These are phyloP conservation scores for Fusarium sp. DNA, from an alignment of 2,329 filamentous ascomycete genomes.

Conservation along the genomic window DNA sequence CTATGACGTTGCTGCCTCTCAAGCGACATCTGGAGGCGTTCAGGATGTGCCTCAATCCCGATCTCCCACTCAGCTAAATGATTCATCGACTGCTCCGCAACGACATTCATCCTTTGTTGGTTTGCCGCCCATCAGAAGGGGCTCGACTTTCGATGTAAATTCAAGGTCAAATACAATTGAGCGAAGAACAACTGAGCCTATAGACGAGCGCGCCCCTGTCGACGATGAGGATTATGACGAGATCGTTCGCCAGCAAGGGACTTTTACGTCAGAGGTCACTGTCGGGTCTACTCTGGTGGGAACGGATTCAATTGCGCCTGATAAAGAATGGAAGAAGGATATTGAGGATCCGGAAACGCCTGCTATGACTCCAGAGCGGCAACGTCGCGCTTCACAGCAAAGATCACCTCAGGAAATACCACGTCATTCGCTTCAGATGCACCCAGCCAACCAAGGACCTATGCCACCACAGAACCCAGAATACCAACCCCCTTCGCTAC, in stretches of 20 bases:
- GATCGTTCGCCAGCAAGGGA: constrained; percentile 34
- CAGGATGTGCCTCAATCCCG: constrained; percentile 27
- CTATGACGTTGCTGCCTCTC: constrained; percentile 5
- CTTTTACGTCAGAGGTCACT: constrained; percentile 38
- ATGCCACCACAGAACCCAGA: constrained; percentile 25
- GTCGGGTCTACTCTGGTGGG: constrained; percentile 39
- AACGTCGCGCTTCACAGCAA: constrained; percentile 20
- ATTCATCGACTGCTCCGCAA: constrained; percentile 49
- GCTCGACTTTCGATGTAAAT: constrained; percentile 66
- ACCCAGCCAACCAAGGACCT: constrained; percentile 27
- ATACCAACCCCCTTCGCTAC: constrained; percentile 31
- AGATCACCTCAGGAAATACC: constrained; percentile 11
- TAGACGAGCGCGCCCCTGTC: constrained; percentile 50
- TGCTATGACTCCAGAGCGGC: constrained; percentile 15
- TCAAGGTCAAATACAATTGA: constrained; percentile 51
- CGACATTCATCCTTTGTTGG: constrained; percentile 66
- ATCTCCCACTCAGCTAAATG: constrained; percentile 10
- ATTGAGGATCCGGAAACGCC: constrained; percentile 10
- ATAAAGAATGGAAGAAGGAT: constrained; percentile 36
- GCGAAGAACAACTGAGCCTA: constrained; percentile 51
- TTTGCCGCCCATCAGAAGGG: constrained; percentile 69
- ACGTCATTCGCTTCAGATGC: constrained; percentile 41
- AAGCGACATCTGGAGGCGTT: background rate
- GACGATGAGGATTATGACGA: constrained; percentile 49
- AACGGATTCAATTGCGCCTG: constrained; percentile 33